Percentiles rank a stretch among this genome's conserved stretches.
These are phyloP conservation scores for Vitis hybrid DNA, from an alignment of 177 flowering plant genomes.

Conservation along the genomic window DNA sequence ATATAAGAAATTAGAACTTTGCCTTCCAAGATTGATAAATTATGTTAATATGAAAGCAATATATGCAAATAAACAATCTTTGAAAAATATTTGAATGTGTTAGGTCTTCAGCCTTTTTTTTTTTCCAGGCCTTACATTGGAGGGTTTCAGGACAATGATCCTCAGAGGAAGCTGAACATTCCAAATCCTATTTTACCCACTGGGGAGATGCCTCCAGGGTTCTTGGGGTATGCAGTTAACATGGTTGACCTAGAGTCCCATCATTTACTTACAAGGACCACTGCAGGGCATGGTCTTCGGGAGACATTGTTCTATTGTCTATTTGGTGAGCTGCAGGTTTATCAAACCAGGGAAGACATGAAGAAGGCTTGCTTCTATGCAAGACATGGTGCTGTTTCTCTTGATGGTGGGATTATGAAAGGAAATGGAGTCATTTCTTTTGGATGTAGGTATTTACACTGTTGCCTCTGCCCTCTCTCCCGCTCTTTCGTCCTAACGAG, in stretches of 20 bases:
- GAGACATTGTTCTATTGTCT: slow-evolving; percentile 69
- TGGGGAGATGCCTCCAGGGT: slow-evolving; percentile 50
- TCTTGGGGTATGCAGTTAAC: slow-evolving; percentile 77
- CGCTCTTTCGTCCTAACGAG: not conserved
- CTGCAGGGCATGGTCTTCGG: slow-evolving; percentile 61
- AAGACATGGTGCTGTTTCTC: slow-evolving; percentile 62
- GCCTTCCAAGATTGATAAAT: no score
- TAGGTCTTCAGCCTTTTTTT: not conserved
- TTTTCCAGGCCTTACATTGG: slow-evolving; percentile 51
- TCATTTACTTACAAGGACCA: slow-evolving; percentile 29
- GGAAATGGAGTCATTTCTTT: slow-evolving; percentile 51
- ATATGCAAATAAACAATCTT: not conserved
- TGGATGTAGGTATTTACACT: slow-evolving; percentile 47
- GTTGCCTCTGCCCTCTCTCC: not conserved
- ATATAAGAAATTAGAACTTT: no score
- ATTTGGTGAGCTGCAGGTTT: slow-evolving; percentile 73
- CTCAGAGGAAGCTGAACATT: slow-evolving; percentile 44
- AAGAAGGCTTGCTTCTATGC: slow-evolving; percentile 32
- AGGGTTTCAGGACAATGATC: slow-evolving; percentile 20
- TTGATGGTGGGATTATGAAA: slow-evolving; percentile 69
- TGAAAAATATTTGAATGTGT: no score
- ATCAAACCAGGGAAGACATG: slow-evolving; percentile 50
- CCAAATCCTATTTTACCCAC: slow-evolving; percentile 39
- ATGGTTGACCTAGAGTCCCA: slow-evolving; percentile 44
- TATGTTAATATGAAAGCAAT: not conserved